Percentiles rank a stretch among this genome's conserved stretches.
Evolutionary conservation across 768 basidiomycete species (phyloP).

Genomic region (Russula dissimulans): DNA sequence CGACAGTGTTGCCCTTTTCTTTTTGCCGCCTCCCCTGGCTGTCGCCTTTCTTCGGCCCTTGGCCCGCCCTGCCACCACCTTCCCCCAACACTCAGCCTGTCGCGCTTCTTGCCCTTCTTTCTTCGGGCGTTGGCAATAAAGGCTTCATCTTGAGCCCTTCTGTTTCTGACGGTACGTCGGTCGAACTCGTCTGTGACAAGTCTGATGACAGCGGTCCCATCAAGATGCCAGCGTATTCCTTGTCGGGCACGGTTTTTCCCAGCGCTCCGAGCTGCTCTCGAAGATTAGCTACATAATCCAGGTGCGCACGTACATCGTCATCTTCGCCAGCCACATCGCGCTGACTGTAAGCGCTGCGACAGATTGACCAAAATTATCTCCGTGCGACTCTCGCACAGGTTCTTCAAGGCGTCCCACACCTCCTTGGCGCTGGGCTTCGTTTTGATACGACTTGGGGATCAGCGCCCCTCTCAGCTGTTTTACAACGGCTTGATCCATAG

Average conservation of each 20-base stretch:
- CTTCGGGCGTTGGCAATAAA: not conserved
- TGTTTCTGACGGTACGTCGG: not conserved
- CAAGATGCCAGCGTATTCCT: too few relatives aligned
- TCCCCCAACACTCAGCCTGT: too few relatives aligned
- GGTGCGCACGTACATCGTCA: not conserved
- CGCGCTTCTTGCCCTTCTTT: not conserved
- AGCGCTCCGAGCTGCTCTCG: not conserved
- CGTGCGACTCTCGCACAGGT: not conserved
- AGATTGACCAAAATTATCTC: not conserved
- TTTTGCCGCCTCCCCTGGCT: too few relatives aligned
- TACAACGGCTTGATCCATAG: too few relatives aligned
- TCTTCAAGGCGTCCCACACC: not conserved
- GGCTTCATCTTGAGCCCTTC: not conserved
- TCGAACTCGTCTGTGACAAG: slow-evolving; percentile 6
- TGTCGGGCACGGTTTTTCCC: too few relatives aligned
- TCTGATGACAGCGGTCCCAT: not conserved
- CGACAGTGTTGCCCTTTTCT: too few relatives aligned
- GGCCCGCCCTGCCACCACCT: too few relatives aligned
- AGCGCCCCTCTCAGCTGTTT: too few relatives aligned
- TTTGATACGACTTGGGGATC: too few relatives aligned
- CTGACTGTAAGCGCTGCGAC: not conserved
- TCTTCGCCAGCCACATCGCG: not conserved
- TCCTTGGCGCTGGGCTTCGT: not conserved
- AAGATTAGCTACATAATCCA: not conserved
- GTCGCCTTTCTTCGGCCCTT: too few relatives aligned